Evolutionary conservation across 2,329 filamentous ascomycete genomes (phyloP).

Genomic region (Xylaria sp.): DNA sequence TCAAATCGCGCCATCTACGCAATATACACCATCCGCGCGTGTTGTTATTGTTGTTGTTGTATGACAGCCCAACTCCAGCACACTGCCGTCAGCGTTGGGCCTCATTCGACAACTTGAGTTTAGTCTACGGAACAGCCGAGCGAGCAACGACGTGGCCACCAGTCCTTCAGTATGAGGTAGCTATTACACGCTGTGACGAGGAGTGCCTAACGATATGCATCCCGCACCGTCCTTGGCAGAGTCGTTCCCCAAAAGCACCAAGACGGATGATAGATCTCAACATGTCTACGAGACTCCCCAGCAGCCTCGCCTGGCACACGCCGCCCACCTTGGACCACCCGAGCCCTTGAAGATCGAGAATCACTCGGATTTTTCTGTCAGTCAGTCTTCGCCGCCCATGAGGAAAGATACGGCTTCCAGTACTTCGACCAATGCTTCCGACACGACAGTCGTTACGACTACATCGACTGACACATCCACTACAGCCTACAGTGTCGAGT

Average conservation of each 20-base stretch:
- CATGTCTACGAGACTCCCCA: conserved; percentile 42
- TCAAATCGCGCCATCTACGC: conserved; percentile 29
- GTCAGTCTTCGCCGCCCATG: conserved; percentile 46
- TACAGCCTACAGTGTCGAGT: conserved; percentile 63
- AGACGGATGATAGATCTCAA: conserved; percentile 48
- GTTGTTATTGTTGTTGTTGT: conserved; percentile 27
- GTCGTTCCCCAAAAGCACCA: conserved; percentile 50
- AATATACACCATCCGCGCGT: conserved; percentile 33
- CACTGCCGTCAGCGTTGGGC: conserved; percentile 36
- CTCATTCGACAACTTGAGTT: conserved; percentile 29
- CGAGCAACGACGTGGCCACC: conserved; percentile 40
- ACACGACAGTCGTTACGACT: conserved; percentile 50
- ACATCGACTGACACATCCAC: conserved; percentile 58
- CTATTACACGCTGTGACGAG: conserved; percentile 40
- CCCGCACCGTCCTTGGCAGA: conserved; percentile 50
- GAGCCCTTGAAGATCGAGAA: conserved; percentile 46
- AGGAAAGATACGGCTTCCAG: conserved; percentile 65
- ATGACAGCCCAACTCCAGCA: conserved; percentile 37
- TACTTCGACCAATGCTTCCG: conserved; percentile 62
- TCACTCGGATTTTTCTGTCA: conserved; percentile 43
- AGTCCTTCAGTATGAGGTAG: conserved; percentile 48
- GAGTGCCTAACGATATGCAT: conserved; percentile 50
- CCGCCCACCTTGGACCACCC: conserved; percentile 42
- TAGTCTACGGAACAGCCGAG: conserved; percentile 28
- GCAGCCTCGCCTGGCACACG: conserved; percentile 44